Evolutionary conservation across 148 eudicot genomes (phyloP), one percentile per base, ranked within the genome.

Genomic region (Rhododendron vialii): DNA sequence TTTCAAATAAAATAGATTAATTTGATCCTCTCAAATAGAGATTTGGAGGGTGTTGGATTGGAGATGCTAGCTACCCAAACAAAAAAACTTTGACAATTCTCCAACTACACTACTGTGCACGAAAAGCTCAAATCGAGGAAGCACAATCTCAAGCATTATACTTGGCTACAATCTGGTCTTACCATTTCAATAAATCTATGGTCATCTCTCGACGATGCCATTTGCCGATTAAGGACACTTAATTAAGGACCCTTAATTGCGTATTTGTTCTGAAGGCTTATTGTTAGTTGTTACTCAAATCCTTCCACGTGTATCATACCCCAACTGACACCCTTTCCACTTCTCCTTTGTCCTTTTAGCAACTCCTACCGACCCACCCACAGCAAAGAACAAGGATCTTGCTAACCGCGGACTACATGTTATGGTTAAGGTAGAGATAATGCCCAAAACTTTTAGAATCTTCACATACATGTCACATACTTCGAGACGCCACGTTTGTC

Each of bases 171-270:
- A 45, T 67, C 12, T 84, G 67, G 43, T 73, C 69, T 48, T n/a
- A 69, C 45, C 35, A 12, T 73, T 53, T 84, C 86, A 74, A 71
- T 45, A 77, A n/a, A 69, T 71, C 43, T 47, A 84, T 41, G 15
- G 43, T 20, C 36, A 81, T 9, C 2, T 33, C 35, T 26, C 61
- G 4, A 3, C 79, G 1, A 77, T 67, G 12, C 48, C 48, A 77
- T 45, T 71, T 71, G 76, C 41, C 76, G 33, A 71, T 12, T 67
- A 63, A 63, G 26, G 69, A 26, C 30, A 63, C 73, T 17, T 3
- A 3, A 77, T 79, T n/a, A 55, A 55, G 59, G 22, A 55, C 61
- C 50, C 74, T 18, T 7, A 5, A 78, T 65, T 17, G 24, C 20
- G n/a, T 67, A 33, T 59, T 57, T 17, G 48, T 30, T 47, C 12